Percentiles rank a stretch among this genome's conserved stretches.
phyloP scores from a whole-genome alignment of 805 yeast genomes.

The Saturnispora zaruensis region DNA sequence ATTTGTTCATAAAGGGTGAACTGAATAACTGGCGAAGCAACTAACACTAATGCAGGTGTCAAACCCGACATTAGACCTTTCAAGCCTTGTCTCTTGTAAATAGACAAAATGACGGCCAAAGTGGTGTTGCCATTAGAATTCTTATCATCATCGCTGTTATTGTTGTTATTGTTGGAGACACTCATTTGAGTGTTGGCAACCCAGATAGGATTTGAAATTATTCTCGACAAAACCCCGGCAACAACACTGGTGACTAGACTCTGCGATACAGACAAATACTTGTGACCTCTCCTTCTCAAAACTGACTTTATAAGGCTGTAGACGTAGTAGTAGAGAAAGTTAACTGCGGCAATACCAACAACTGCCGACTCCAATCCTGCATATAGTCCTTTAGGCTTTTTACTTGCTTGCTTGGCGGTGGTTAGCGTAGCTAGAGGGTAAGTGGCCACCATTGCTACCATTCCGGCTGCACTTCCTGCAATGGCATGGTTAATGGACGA shows the following conservation, averaged over 20 bases:
- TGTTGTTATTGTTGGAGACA: slow-evolving; percentile 31
- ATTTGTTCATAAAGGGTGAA: slow-evolving; percentile 87
- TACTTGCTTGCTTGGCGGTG: slow-evolving; percentile 80
- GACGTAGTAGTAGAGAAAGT: slow-evolving; percentile 84
- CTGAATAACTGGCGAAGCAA: slow-evolving; percentile 82
- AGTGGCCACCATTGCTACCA: slow-evolving; percentile 75
- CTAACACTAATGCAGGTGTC: slow-evolving; percentile 78
- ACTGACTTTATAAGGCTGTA: slow-evolving; percentile 54
- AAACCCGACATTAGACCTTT: slow-evolving; percentile 74
- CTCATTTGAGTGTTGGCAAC: slow-evolving; percentile 89
- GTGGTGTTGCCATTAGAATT: slow-evolving; percentile 30
- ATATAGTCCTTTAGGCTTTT: slow-evolving; percentile 64
- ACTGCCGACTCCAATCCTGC: slow-evolving; percentile 84
- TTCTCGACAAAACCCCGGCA: slow-evolving; percentile 80
- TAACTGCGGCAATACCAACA: slow-evolving; percentile 77
- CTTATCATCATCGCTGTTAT: slow-evolving; percentile 17
- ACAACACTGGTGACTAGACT: slow-evolving; percentile 71
- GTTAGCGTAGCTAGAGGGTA: slow-evolving; percentile 84
- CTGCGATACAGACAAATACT: slow-evolving; percentile 51
- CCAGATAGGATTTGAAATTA: slow-evolving; percentile 87
- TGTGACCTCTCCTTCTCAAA: slow-evolving; percentile 17
- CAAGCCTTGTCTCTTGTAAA: slow-evolving; percentile 64
- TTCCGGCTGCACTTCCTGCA: slow-evolving; percentile 93
- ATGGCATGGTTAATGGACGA: slow-evolving; percentile 53
- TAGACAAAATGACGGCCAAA: slow-evolving; percentile 48